Evolutionary conservation across 345 rosid species (phyloP), one percentile per base, ranked within the genome.

Genomic region (Excoecaria agallocha): DNA sequence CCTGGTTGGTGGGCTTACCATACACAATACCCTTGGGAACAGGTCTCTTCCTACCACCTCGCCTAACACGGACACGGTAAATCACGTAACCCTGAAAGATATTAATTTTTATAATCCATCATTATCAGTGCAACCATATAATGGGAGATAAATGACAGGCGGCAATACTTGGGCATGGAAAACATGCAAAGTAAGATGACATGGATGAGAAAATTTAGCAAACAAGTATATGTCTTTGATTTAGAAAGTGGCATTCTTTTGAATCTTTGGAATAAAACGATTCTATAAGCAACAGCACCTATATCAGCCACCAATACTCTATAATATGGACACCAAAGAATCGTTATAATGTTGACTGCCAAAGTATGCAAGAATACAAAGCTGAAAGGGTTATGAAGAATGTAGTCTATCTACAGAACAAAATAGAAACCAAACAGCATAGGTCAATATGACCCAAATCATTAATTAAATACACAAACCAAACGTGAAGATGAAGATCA

Each of bases 41-140:
- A 59, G 97, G 99, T 85, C 99, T 93, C 96, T 93, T 95, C 57
- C 99, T 83, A 20, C 99, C 99, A 71, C 99, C 99, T 57, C 99
- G 92, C 72, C 92, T 89, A 41, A 91, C 97, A 50, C 97, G 92
- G 8, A 89, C 86, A 66, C 94, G 91, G 78, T 95, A 95, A 74
- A 93, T 76, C 7, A 95, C 98, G 74, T 86, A 91, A 17, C 98
- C 98, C 98, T 94, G 66, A 51, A 77, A 30, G 4, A 72, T 41
- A 8, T 19, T 22, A 37, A 67, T 24, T 25, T 58, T 58, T 22
- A 30, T 58, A 3, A 58, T 65, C 49, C 15, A 39, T 69, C 25
- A 68, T 7, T 7, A 58, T 19, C 20, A 5, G 51, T 12, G 8
- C 2, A 46, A 41, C 48, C 6, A 43, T 6, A 5, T 43, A 43